phyloP scores from a whole-genome alignment of 148 eudicot species.

The Limonium bicolor region DNA sequence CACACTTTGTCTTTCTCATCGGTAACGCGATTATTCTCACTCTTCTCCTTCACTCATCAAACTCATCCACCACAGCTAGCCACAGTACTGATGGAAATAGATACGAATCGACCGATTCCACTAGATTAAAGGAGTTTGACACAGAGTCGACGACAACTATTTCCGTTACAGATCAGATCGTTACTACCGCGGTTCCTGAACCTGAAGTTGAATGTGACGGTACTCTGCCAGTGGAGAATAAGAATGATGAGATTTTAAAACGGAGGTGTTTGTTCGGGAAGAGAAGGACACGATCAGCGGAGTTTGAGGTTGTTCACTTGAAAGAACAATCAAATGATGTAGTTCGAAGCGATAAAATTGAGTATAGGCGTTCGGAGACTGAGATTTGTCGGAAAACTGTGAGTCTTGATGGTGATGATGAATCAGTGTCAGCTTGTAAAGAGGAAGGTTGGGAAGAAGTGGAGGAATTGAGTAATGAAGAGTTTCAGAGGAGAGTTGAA shows the following conservation, averaged over 20 bases:
- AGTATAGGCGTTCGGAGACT: slow-evolving; percentile 39
- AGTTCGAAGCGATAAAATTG: background rate
- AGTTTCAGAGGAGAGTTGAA: slow-evolving; percentile 42
- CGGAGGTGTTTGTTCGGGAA: background rate
- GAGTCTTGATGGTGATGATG: background rate
- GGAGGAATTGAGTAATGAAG: slow-evolving; percentile 47
- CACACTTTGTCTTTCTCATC: slow-evolving; percentile 36
- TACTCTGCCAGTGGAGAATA: background rate
- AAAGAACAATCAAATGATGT: too few species aligned
- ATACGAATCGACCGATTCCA: slow-evolving; percentile 4
- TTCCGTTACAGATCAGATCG: too few species aligned
- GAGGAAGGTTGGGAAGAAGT: slow-evolving; percentile 10
- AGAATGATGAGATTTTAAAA: too few species aligned
- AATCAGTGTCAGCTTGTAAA: background rate
- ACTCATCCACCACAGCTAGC: slow-evolving; percentile 9
- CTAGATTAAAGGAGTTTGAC: too few species aligned
- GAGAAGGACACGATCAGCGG: background rate
- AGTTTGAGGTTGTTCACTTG: background rate
- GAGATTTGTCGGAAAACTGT: slow-evolving; percentile 17
- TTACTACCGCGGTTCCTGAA: too few species aligned
- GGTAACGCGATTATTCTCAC: slow-evolving; percentile 39
- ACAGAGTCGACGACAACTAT: too few species aligned
- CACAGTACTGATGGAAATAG: background rate
- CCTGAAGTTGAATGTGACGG: background rate
- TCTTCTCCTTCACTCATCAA: slow-evolving; percentile 21